These are phyloP conservation scores for Picea abies DNA, from an alignment of 83 land plant genomes.

Conservation along the genomic window DNA sequence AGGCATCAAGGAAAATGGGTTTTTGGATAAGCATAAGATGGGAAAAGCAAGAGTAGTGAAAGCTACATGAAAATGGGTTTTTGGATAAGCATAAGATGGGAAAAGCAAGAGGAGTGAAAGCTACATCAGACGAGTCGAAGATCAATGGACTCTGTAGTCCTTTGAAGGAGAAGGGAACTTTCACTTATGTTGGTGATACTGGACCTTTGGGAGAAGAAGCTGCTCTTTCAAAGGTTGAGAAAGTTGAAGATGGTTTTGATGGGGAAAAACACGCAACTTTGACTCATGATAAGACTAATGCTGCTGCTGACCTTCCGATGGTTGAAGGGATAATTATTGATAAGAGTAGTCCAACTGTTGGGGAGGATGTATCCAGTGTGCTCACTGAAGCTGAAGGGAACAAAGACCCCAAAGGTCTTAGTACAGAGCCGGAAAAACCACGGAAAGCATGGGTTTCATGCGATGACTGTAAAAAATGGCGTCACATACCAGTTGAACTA, in stretches of 20 bases:
- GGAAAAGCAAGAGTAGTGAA: neutral
- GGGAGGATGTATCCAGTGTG: neutral
- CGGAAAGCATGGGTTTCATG: constrained; percentile 7
- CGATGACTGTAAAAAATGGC: constrained; percentile 12
- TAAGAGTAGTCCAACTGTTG: neutral
- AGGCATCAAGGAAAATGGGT: neutral
- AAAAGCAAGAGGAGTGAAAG: neutral
- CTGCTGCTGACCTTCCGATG: neutral
- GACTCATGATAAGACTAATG: constrained; percentile 5
- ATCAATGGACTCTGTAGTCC: neutral
- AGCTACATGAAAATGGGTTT: constrained; percentile 6
- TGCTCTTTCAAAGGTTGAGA: neutral
- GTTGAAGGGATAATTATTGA: neutral
- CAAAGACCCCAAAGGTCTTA: neutral
- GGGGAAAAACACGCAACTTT: neutral
- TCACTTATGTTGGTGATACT: neutral
- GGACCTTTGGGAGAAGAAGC: constrained; percentile 6
- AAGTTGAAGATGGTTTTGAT: neutral
- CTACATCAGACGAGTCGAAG: constrained; percentile 4
- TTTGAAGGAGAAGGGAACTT: constrained; percentile 2
- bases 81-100: neutral
- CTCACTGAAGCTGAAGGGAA: constrained; percentile 12
- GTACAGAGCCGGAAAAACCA: neutral
- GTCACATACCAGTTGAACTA: constrained; percentile 3
- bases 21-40: neutral